phyloP scores from a whole-genome alignment of 164 flowering plant species.

The Aristolochia fimbriata region DNA sequence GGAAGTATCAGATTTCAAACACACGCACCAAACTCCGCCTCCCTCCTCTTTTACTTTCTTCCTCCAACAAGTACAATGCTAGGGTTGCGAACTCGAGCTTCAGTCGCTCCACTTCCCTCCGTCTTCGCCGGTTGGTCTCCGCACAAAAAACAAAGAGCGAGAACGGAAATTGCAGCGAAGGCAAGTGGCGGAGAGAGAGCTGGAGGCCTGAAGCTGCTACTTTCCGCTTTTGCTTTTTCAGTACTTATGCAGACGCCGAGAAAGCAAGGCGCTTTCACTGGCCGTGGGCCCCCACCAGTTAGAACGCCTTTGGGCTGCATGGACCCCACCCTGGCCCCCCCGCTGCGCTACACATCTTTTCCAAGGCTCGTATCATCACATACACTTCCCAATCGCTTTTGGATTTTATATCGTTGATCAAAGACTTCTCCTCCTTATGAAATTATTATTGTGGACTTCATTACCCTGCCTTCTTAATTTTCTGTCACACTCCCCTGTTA shows the following conservation, averaged over 20 bases:
- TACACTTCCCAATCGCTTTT: not conserved
- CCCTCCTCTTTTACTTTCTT: not conserved
- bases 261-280: conserved; percentile 1
- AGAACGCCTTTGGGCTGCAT: conserved; percentile 1
- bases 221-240: conserved; percentile 13
- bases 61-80: not conserved
- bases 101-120: not conserved
- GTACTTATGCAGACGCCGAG: not conserved
- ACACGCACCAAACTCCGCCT: not conserved
- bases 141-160: conserved; percentile 5
- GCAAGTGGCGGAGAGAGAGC: not conserved
- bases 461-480: too few species aligned
- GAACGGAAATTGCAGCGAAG: conserved; percentile 2
- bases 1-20: not conserved
- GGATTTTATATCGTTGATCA: not conserved
- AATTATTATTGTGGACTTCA: too few species aligned
- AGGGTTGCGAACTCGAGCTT: not conserved
- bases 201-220: not conserved
- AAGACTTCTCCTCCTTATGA: not conserved
- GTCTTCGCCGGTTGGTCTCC: not conserved
- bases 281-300: not conserved
- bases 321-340: conserved; percentile 20
- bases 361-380: not conserved
- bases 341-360: conserved; percentile 21
- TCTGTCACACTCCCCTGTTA: too few species aligned